Evolutionary conservation across 176 grass and related monocot genomes (phyloP).

Genomic region (Oryza punctata): DNA sequence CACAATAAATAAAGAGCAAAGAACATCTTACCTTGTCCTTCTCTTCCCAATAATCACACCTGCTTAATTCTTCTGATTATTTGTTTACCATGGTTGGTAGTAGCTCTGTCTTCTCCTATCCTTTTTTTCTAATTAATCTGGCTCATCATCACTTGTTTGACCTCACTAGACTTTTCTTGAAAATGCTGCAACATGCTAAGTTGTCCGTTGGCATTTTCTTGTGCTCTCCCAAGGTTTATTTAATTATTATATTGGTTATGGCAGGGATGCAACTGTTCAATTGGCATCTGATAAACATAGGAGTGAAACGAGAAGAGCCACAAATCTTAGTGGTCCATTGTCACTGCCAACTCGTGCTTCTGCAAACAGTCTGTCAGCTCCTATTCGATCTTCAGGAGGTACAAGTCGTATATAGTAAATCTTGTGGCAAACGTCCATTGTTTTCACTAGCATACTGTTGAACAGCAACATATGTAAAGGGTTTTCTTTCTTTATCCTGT

Average conservation of each 20-base stretch:
- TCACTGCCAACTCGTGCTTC: constrained; percentile 97
- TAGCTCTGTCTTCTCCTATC: not conserved
- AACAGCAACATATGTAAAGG: constrained; percentile 6
- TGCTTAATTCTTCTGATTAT: not conserved
- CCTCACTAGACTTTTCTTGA: not conserved
- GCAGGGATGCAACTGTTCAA: constrained; percentile 63
- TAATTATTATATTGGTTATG: constrained; percentile 10
- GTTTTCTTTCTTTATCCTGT: constrained; percentile 4
- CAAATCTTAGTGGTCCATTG: constrained; percentile 91
- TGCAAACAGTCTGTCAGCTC: constrained; percentile 98
- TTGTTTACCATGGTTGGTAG: not conserved
- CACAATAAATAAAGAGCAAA: not conserved
- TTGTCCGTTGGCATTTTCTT: not conserved
- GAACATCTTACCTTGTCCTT: not conserved
- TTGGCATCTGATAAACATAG: constrained; percentile 63
- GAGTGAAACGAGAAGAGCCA: constrained; percentile 64
- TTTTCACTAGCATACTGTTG: constrained; percentile 20
- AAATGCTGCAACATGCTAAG: not conserved
- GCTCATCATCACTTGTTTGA: not conserved
- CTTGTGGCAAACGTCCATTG: not conserved
- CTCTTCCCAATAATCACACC: not conserved
- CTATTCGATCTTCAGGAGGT: constrained; percentile 95
- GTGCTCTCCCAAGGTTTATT: constrained; percentile 10
- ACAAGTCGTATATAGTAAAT: not conserved
- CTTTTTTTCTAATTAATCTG: not conserved